Base-by-base conservation (phyloP, 305 asterid species). In the Fraxinus sp. region DNA sequence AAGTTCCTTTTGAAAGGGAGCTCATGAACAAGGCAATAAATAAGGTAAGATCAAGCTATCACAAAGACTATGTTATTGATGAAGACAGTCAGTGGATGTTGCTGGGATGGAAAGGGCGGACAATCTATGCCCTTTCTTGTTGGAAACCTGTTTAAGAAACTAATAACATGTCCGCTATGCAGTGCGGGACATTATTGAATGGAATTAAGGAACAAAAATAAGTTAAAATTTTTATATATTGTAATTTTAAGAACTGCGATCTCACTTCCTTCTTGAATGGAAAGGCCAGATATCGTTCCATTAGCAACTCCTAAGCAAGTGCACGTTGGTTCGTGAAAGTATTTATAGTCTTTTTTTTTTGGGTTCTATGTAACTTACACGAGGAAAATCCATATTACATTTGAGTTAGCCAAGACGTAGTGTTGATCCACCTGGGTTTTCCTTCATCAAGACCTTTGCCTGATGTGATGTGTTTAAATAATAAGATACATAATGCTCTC, bases 31-130 rank as follows among this genome's bases (percentile, higher is more conserved):
- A 30, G 87, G 89, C 91, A 7, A 90, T 35, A 16, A 44, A 85
- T 14, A 89, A 89, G 90, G 97, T 89, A 81, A 86, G 83, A 14
- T 28, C 85, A 3, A 44, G 79, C n/a, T 93, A 92, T 77, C 94
- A 93, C 82, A 93, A 92, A 81, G 96, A 94, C 82, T 94, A 92
- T 59, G 77, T 91, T 5, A 91, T 93, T 8, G 95, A 89, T 76
- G 89, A 83, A 82, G 97, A 89, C 8, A 52, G 62, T 52, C 62
- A 52, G 62, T 52, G 62, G 62, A 52, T 52, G 62, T 52, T 52
- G 62, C 62, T 52, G 62, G 62, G 62, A 52, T 52, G 62, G 62
- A 52, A 52, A 52, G 62, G 62, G 62, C 62, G 62, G 62, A 52
- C n/a, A 52, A 52, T 52, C 62, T 52, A 4, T 4, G 62, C 62